Conservation (phyloP, 2,329 filamentous ascomycete species). For the Thelonectria discophora region DNA sequence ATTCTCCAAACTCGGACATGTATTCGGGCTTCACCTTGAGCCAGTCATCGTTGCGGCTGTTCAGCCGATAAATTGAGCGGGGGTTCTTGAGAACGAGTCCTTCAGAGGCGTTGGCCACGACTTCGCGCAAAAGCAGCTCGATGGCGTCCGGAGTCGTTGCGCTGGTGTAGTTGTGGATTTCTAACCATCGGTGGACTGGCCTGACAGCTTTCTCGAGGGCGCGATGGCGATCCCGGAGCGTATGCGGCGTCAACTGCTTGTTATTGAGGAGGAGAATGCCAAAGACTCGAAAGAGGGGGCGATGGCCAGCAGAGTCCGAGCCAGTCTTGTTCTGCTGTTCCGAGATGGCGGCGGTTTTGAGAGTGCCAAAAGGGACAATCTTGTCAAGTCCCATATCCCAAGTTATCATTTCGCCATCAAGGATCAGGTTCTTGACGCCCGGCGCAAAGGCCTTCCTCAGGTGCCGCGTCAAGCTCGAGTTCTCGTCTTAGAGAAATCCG, state of each 20-base stretch:
- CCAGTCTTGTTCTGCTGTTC: conserved; percentile 73
- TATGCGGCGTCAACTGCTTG: conserved; percentile 80
- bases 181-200: conserved; percentile 77
- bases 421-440: conserved; percentile 83
- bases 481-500: conserved; percentile 78
- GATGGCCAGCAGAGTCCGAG: conserved; percentile 56
- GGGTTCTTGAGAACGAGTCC: conserved; percentile 95
- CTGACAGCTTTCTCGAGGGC: conserved; percentile 78
- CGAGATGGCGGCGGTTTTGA: conserved; percentile 88
- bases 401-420: conserved; percentile 98
- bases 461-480: conserved; percentile 81
- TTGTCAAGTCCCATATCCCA: conserved; percentile 91
- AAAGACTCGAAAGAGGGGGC: conserved; percentile 86
- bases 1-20: conserved; percentile 95
- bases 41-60: conserved; percentile 94
- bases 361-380: conserved; percentile 87
- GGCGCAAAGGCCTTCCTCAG: conserved; percentile 79
- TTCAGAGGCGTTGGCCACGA: conserved; percentile 87
- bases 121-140: conserved; percentile 79
- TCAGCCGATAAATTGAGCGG: conserved; percentile 83
- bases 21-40: conserved; percentile 99
- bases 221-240: conserved; percentile 79
- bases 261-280: conserved; percentile 92
- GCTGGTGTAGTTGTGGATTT: conserved; percentile 78
- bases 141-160: conserved; percentile 76